Conservation (phyloP, 2,329 filamentous ascomycete species). For the Didymella sp. region DNA sequence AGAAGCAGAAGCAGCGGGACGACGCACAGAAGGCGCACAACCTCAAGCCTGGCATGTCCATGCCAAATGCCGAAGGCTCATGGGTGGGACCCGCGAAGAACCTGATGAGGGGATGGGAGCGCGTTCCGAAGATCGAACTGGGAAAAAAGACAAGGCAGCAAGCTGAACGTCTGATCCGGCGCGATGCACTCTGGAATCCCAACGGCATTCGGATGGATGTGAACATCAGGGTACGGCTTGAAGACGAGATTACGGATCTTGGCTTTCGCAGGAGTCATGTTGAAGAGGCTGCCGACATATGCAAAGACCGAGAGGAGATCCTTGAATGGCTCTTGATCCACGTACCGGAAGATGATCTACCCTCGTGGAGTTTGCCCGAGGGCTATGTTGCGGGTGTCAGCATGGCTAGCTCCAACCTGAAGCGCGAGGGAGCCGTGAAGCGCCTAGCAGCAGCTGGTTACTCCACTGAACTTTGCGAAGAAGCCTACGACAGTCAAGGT, state of each 20-base stretch:
- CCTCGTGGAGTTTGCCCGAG: slow-evolving; percentile 88
- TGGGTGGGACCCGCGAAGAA: slow-evolving; percentile 45
- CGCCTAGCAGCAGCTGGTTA: slow-evolving; percentile 84
- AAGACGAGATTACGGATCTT: slow-evolving; percentile 76
- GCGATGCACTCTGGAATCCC: slow-evolving; percentile 86
- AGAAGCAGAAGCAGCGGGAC: slow-evolving; percentile 63
- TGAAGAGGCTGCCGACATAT: slow-evolving; percentile 84
- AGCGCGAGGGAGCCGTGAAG: slow-evolving; percentile 81
- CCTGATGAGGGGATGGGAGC: slow-evolving; percentile 77
- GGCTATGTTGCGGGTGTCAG: slow-evolving; percentile 90
- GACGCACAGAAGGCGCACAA: slow-evolving; percentile 69
- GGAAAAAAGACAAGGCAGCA: slow-evolving; percentile 78
- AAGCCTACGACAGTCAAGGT: slow-evolving; percentile 72
- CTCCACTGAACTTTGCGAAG: slow-evolving; percentile 80
- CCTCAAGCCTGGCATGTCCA: slow-evolving; percentile 41
- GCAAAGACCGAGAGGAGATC: slow-evolving; percentile 90
- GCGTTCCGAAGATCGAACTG: slow-evolving; percentile 91
- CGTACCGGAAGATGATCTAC: slow-evolving; percentile 96
- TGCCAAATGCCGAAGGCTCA: slow-evolving; percentile 36
- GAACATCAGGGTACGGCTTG: slow-evolving; percentile 63
- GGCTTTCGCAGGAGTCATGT: slow-evolving; percentile 91
- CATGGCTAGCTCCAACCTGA: slow-evolving; percentile 81
- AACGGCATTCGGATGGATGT: slow-evolving; percentile 71
- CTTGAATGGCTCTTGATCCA: slow-evolving; percentile 97
- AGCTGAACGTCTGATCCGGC: slow-evolving; percentile 79